Evolutionary conservation across 2,329 filamentous ascomycete genomes (phyloP).

Genomic region (Allantophomopsis cytisporea): DNA sequence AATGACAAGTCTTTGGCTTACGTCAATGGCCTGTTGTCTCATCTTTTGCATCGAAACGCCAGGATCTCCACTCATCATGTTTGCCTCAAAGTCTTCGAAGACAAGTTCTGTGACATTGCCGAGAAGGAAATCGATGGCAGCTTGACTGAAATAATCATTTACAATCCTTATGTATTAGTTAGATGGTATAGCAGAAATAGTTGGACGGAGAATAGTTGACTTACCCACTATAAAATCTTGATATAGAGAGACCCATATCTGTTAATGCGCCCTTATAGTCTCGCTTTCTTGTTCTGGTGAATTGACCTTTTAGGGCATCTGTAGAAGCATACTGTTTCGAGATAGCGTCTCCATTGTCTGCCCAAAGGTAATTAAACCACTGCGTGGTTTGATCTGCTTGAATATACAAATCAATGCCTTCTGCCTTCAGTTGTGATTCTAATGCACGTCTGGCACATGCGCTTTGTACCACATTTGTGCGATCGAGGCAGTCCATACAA

Average conservation of each 20-base stretch:
- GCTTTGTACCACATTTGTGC: constrained; percentile 92
- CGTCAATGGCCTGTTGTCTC: constrained; percentile 80
- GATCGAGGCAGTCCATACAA: constrained; percentile 96
- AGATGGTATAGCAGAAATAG: not conserved
- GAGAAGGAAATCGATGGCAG: constrained; percentile 85
- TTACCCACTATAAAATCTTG: constrained; percentile 56
- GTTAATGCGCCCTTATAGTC: constrained; percentile 86
- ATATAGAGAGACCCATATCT: constrained; percentile 80
- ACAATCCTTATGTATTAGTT: constrained; percentile 55
- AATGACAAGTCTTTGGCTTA: constrained; percentile 75
- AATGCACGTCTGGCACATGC: constrained; percentile 76
- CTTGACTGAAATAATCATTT: constrained; percentile 94
- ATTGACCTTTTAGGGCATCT: constrained; percentile 91
- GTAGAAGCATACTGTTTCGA: constrained; percentile 94
- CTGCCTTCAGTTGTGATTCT: constrained; percentile 61
- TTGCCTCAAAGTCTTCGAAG: constrained; percentile 87
- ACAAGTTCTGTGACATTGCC: constrained; percentile 76
- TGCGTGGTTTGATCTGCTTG: constrained; percentile 66
- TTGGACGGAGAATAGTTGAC: constrained; percentile 10
- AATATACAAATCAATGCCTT: constrained; percentile 63
- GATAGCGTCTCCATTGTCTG: constrained; percentile 92
- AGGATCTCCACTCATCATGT: constrained; percentile 87
- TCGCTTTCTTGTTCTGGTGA: constrained; percentile 79
- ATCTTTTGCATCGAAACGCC: constrained; percentile 76
- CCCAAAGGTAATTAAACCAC: constrained; percentile 97